These are phyloP conservation scores for Auriscalpium orientale DNA, from an alignment of 768 basidiomycete species.

Conservation along the genomic window DNA sequence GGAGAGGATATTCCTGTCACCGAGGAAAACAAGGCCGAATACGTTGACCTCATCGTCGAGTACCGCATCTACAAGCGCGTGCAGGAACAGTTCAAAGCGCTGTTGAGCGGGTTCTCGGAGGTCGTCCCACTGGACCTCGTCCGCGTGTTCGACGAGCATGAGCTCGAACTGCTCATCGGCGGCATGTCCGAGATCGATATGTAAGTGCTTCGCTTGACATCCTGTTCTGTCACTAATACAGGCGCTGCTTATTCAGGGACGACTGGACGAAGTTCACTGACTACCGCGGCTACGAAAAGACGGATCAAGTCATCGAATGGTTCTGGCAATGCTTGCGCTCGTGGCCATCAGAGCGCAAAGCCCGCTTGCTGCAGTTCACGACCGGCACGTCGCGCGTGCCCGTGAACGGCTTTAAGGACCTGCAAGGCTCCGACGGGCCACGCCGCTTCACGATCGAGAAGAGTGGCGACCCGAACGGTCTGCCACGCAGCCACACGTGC, in stretches of 20 bases:
- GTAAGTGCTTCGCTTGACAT: conserved; percentile 20
- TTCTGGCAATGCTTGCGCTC: conserved; percentile 90
- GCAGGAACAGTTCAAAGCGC: conserved; percentile 76
- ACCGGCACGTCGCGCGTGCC: conserved; percentile 81
- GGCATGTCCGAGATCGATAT: conserved; percentile 55
- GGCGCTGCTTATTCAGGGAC: conserved; percentile 37
- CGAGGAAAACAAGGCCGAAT: conserved; percentile 71
- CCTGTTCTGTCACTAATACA: background rate
- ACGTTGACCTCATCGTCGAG: conserved; percentile 69
- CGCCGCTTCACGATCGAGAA: conserved; percentile 93
- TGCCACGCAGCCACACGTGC: conserved; percentile 90
- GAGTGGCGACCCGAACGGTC: conserved; percentile 78
- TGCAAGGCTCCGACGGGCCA: conserved; percentile 90
- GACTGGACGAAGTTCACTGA: conserved; percentile 95
- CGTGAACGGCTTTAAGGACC: conserved; percentile 91
- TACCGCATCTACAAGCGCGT: conserved; percentile 81
- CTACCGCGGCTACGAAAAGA: conserved; percentile 82
- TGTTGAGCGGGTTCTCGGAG: conserved; percentile 81
- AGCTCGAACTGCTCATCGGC: conserved; percentile 83
- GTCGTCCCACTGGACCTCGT: conserved; percentile 78
- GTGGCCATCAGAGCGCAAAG: conserved; percentile 87
- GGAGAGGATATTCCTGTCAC: conserved; percentile 59
- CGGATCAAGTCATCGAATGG: conserved; percentile 87
- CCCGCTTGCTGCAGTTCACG: conserved; percentile 80
- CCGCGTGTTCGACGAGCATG: conserved; percentile 86